A percentile compares a stretch with the other conserved stretches of the same genome.
Conservation (phyloP, 2,329 filamentous ascomycete species). For the Cladosporium austrohemisphaericum region DNA sequence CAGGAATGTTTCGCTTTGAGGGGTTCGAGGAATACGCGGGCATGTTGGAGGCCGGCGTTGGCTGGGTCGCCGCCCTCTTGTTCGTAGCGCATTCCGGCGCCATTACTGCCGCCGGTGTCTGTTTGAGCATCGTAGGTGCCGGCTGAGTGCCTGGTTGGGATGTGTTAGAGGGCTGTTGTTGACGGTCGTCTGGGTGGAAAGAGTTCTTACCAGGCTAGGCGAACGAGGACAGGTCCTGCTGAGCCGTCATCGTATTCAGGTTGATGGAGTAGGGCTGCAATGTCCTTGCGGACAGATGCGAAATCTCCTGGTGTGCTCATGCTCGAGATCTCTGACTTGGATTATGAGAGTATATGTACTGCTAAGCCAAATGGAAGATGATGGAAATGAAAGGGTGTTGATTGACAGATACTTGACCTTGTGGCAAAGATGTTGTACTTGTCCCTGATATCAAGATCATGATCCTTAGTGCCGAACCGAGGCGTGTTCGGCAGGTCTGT, state of each 20-base stretch:
- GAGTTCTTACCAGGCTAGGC: slow-evolving; percentile 55
- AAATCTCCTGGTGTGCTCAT: slow-evolving; percentile 26
- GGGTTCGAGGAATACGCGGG: slow-evolving; percentile 61
- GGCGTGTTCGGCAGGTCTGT: neutral
- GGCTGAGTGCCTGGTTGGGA: slow-evolving; percentile 52
- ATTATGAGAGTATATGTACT: no score
- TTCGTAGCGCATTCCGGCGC: slow-evolving; percentile 64
- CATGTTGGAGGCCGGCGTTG: slow-evolving; percentile 62
- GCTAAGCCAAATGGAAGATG: no score
- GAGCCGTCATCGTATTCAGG: slow-evolving; percentile 64
- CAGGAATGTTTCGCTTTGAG: slow-evolving; percentile 57
- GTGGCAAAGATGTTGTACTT: neutral
- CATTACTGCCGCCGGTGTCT: slow-evolving; percentile 61
- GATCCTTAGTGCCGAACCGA: slow-evolving; percentile 12
- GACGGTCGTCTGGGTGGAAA: neutral
- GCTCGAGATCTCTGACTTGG: neutral
- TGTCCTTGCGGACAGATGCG: slow-evolving; percentile 52
- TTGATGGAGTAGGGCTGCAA: slow-evolving; percentile 40
- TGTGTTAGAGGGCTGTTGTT: neutral
- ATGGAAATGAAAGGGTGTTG: neutral
- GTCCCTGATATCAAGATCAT: neutral
- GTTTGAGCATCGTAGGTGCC: slow-evolving; percentile 59
- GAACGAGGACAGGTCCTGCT: slow-evolving; percentile 60
- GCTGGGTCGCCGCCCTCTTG: slow-evolving; percentile 61
- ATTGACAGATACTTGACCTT: slow-evolving; percentile 5